Evolutionary conservation across 192 early-diverging fungal genomes (phyloP).

Genomic region (Linnemannia exigua): DNA sequence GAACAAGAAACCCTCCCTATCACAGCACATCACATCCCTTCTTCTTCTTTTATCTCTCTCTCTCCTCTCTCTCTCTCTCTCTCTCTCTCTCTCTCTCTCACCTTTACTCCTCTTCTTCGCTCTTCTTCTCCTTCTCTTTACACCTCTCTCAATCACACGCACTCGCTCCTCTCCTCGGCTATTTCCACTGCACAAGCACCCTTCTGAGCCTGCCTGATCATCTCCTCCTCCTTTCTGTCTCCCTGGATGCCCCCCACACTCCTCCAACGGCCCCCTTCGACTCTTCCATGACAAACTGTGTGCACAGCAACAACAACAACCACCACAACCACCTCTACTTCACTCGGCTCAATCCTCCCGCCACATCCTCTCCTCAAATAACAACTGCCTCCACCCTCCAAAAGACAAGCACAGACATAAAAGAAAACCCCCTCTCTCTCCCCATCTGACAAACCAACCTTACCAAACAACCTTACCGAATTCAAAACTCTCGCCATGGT

Average conservation of each 20-base stretch:
- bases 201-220: neutral
- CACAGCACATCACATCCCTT: neutral
- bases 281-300: neutral
- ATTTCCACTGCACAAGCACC: neutral
- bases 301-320: neutral
- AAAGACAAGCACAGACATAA: neutral
- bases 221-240: neutral
- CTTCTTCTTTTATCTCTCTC: neutral
- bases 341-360: neutral
- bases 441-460: neutral
- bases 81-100: neutral
- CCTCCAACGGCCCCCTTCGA: neutral
- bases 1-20: too few species aligned
- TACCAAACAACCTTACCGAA: neutral
- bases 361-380: neutral
- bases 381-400: neutral
- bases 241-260: neutral
- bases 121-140: neutral
- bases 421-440: neutral
- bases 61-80: neutral
- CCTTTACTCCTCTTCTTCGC: neutral
- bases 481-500: conserved; percentile 34
- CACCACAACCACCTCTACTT: neutral
- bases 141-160: neutral
- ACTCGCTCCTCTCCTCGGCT: neutral